A percentile compares a stretch with the other conserved stretches of the same genome.
These are phyloP conservation scores for Dactylellina drechsleri DNA, from an alignment of 2,329 filamentous ascomycete genomes.

Conservation along the genomic window DNA sequence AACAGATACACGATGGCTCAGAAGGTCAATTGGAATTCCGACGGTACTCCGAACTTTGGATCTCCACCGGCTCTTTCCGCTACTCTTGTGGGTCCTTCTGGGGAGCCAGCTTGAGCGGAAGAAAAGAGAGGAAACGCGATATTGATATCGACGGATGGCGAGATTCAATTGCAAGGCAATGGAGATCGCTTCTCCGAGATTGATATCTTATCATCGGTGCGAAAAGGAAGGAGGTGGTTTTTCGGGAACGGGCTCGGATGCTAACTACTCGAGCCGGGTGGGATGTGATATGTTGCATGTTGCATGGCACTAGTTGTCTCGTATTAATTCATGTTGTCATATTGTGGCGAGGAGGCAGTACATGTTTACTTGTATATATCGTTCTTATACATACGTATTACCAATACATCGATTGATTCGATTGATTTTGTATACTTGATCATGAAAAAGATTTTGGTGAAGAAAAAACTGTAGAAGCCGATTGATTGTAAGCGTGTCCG, in stretches of 20 bases:
- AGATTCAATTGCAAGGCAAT: no score
- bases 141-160: not conserved
- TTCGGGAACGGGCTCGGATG: not conserved
- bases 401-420: not conserved
- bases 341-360: no score
- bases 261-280: constrained; percentile 4
- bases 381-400: no score
- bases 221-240: no score
- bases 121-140: not conserved
- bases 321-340: not conserved
- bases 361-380: no score
- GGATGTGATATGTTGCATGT: constrained; percentile 15
- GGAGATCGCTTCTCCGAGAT: not conserved
- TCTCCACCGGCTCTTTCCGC: constrained; percentile 60
- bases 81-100: constrained; percentile 60
- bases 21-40: constrained; percentile 65
- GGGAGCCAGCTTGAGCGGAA: constrained; percentile 58
- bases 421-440: no score
- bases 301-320: constrained; percentile 16
- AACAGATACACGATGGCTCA: constrained; percentile 68
- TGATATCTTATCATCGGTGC: not conserved
- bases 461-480: no score
- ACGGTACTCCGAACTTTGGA: no score
- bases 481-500: no score
- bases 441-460: no score